A percentile compares a stretch with the other conserved stretches of the same genome.
These are phyloP conservation scores for Solioccasus polychromus DNA, from an alignment of 768 basidiomycete genomes.

Conservation along the genomic window DNA sequence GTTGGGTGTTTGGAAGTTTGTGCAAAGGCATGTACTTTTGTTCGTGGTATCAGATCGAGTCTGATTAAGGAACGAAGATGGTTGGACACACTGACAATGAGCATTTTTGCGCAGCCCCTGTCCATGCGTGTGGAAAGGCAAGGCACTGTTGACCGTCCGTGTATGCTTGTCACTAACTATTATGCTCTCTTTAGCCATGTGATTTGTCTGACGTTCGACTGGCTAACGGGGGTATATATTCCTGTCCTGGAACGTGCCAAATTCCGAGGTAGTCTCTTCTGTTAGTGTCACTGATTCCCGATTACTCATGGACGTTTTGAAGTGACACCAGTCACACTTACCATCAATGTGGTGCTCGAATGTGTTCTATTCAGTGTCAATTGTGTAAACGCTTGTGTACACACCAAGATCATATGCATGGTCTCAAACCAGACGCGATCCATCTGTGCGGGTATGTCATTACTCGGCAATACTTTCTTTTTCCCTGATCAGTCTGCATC, in stretches of 20 bases:
- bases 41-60: no score
- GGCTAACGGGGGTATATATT: conserved; percentile 30
- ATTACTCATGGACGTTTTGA: background rate
- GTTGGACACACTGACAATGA: conserved; percentile 45
- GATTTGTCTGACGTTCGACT: conserved; percentile 32
- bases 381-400: conserved; percentile 57
- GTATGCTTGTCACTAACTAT: background rate
- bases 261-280: conserved; percentile 36
- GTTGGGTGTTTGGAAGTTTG: conserved; percentile 53
- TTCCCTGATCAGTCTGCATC: background rate
- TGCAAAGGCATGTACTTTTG: conserved; percentile 38
- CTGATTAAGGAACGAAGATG: conserved; percentile 41
- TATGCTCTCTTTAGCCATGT: no score
- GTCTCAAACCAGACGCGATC: conserved; percentile 33
- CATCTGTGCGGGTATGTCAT: conserved; percentile 59
- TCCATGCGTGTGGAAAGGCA: conserved; percentile 58
- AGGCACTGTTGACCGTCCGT: background rate
- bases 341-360: conserved; percentile 50
- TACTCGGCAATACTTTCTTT: background rate
- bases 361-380: conserved; percentile 53
- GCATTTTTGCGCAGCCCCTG: conserved; percentile 51
- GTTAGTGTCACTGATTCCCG: background rate
- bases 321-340: conserved; percentile 45
- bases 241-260: conserved; percentile 43
- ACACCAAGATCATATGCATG: conserved; percentile 50